These are phyloP conservation scores for Inonotus obliquus DNA, from an alignment of 1,284 basidiomycete genomes.

Conservation along the genomic window DNA sequence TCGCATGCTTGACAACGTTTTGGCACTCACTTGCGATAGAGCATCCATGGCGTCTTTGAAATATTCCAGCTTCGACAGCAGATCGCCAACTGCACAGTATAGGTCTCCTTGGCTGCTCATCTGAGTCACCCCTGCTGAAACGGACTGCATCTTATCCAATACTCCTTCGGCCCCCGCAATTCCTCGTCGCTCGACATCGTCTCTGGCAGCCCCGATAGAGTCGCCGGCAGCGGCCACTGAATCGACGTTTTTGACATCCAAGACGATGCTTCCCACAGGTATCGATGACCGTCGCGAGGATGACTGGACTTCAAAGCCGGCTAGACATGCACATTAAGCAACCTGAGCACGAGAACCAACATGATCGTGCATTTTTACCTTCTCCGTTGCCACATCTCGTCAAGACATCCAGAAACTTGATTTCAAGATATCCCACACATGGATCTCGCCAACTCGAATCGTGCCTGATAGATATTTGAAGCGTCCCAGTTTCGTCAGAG, in stretches of 20 bases:
- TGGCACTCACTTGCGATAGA: background rate
- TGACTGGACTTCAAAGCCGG: no score
- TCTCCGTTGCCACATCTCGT: background rate
- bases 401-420: background rate
- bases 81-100: background rate
- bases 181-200: no score
- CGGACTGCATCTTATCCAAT: no score
- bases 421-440: background rate
- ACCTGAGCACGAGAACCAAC: background rate
- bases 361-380: background rate
- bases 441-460: background rate
- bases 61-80: background rate
- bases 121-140: no score
- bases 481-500: background rate
- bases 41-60: background rate
- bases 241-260: no score
- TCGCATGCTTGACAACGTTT: no score
- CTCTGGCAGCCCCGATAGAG: no score
- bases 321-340: background rate
- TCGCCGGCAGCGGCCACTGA: no score
- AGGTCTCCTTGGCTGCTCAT: background rate
- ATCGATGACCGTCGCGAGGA: no score
- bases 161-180: no score
- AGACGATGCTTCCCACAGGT: no score
- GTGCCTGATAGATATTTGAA: background rate